A percentile compares a stretch with the other conserved stretches of the same genome.
phyloP scores from a whole-genome alignment of 768 basidiomycete genomes.

The Suillus spraguei region DNA sequence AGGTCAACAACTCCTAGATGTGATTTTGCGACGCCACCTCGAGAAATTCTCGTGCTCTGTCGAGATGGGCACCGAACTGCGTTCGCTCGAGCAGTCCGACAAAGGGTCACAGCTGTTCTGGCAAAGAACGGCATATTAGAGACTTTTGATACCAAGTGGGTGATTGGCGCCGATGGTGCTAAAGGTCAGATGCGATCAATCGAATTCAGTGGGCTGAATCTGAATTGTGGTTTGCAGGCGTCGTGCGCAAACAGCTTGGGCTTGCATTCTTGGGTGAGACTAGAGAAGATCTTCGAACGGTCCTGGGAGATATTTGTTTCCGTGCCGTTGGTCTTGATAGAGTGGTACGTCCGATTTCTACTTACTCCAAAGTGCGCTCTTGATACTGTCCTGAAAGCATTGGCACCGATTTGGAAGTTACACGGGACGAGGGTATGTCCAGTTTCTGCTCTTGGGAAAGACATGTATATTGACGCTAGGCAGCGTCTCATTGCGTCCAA shows the following conservation, averaged over 20 bases:
- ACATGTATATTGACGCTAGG: not conserved
- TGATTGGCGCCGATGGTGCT: constrained; percentile 22
- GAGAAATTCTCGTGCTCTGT: constrained; percentile 31
- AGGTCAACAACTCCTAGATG: constrained; percentile 34
- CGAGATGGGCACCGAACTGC: constrained; percentile 39
- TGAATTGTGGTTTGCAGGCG: not conserved
- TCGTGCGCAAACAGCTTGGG: constrained; percentile 14
- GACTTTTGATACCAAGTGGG: constrained; percentile 6
- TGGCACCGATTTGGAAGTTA: constrained; percentile 45
- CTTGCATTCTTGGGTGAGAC: constrained; percentile 32
- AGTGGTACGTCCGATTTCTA: constrained; percentile 32
- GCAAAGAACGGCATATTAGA: constrained; percentile 8
- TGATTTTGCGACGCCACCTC: constrained; percentile 21
- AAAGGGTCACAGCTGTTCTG: constrained; percentile 31
- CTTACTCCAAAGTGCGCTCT: not conserved
- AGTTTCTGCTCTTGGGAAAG: not conserved
- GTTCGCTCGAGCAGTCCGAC: constrained; percentile 34
- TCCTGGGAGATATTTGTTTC: constrained; percentile 40
- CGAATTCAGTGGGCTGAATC: not conserved
- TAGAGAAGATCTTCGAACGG: constrained; percentile 26
- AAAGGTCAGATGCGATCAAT: constrained; percentile 13
- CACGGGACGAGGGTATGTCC: not conserved
- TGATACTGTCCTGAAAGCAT: not conserved
- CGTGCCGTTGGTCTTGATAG: constrained; percentile 36
- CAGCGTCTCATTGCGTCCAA: constrained; percentile 18